A percentile compares a stretch with the other conserved stretches of the same genome.
These are phyloP conservation scores for Xylariaceae sp. DNA, from an alignment of 2,329 filamentous ascomycete genomes.

Conservation along the genomic window DNA sequence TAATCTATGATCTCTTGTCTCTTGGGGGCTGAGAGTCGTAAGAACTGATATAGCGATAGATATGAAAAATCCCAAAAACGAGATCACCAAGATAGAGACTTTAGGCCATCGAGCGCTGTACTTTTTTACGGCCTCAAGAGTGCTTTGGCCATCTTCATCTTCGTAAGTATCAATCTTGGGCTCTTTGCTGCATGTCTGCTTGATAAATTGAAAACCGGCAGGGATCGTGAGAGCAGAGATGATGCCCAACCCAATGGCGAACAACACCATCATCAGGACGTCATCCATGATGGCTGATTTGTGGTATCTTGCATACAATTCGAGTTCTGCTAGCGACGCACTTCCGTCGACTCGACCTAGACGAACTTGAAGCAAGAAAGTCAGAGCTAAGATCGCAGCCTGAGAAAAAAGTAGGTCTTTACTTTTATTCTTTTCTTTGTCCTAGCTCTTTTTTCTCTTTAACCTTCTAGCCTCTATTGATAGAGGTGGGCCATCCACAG, in stretches of 20 bases:
- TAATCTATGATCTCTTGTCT: slow-evolving; percentile 34
- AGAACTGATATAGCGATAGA: slow-evolving; percentile 57
- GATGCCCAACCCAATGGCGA: slow-evolving; percentile 25
- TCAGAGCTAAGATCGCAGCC: too few species aligned
- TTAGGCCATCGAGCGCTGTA: slow-evolving; percentile 62
- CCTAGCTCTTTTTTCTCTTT: too few species aligned
- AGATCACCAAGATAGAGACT: slow-evolving; percentile 49
- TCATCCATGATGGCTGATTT: slow-evolving; percentile 9
- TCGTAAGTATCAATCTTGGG: slow-evolving; percentile 51
- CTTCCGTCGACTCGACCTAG: too few species aligned
- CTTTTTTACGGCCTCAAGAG: slow-evolving; percentile 55
- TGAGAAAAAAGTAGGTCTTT: too few species aligned
- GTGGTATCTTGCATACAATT: too few species aligned
- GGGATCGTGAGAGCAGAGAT: slow-evolving; percentile 25
- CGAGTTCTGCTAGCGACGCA: too few species aligned
- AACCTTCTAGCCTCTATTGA: too few species aligned
- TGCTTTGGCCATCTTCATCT: slow-evolving; percentile 67
- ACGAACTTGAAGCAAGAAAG: too few species aligned
- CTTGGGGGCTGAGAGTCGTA: slow-evolving; percentile 36
- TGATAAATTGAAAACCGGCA: slow-evolving; percentile 17
- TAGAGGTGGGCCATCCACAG: too few species aligned
- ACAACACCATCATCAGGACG: slow-evolving; percentile 17
- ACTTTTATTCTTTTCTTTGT: too few species aligned
- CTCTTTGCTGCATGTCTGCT: slow-evolving; percentile 20
- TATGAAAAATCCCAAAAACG: slow-evolving; percentile 48